phyloP scores from a whole-genome alignment of 2,329 filamentous ascomycete genomes.

The Hypomyces perniciosus region DNA sequence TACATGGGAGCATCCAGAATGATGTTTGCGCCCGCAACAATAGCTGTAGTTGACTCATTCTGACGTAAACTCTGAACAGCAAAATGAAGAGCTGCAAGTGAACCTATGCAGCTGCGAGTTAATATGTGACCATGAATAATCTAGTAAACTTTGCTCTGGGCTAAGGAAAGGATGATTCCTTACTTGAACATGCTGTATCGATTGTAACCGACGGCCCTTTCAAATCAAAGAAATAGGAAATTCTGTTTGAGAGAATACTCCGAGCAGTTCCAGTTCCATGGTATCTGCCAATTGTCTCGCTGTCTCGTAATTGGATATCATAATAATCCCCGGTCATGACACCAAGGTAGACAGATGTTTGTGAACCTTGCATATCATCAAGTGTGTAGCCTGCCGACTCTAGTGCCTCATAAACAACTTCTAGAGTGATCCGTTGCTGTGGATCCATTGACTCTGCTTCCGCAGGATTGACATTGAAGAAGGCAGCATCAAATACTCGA shows the following conservation, averaged over 20 bases:
- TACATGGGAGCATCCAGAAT: conserved; percentile 26
- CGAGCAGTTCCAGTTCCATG: conserved; percentile 34
- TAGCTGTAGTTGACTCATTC: conserved; percentile 26
- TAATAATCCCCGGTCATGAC: conserved; percentile 18
- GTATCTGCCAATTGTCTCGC: no score
- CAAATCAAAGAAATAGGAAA: conserved; percentile 44
- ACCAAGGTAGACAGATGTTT: conserved; percentile 28
- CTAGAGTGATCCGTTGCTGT: conserved; percentile 24
- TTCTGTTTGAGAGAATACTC: conserved; percentile 38
- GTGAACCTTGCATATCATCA: conserved; percentile 30
- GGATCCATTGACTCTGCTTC: conserved; percentile 15
- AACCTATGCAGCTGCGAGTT: no score
- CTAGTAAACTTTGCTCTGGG: no score
- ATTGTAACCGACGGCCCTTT: conserved; percentile 41
- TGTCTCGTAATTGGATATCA: no score
- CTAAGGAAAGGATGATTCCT: no score
- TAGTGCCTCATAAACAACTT: conserved; percentile 35
- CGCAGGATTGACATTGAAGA: no score
- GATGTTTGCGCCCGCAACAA: conserved; percentile 37
- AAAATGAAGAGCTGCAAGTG: conserved; percentile 40
- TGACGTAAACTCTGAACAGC: conserved; percentile 21
- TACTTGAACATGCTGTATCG: conserved; percentile 46
- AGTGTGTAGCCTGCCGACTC: conserved; percentile 33
- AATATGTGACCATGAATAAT: no score
- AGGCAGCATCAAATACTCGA: no score